Evolutionary conservation across 2,329 filamentous ascomycete species (phyloP).

Genomic region (Pseudohalonectria lignicola): DNA sequence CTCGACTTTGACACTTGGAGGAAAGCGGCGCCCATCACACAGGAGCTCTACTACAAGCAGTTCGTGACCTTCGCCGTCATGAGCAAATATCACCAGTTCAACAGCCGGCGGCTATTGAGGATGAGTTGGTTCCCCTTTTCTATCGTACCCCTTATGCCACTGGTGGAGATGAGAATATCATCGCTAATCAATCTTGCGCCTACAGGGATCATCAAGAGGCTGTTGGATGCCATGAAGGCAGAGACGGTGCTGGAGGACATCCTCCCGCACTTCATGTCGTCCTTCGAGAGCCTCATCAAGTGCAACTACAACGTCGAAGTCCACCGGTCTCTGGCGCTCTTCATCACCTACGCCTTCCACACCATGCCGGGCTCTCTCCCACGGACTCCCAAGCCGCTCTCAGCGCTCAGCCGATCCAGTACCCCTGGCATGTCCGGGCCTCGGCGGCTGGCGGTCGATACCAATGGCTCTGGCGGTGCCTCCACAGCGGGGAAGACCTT

Average conservation of each 20-base stretch:
- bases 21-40: conserved; percentile 61
- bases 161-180: too few relatives aligned
- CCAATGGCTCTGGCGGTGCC: conserved; percentile 12
- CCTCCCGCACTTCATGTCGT: conserved; percentile 63
- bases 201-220: conserved; percentile 74
- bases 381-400: conserved; percentile 37
- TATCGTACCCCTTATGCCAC: background rate
- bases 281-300: conserved; percentile 69
- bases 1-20: conserved; percentile 94
- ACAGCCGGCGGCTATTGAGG: conserved; percentile 70
- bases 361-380: conserved; percentile 33
- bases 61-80: conserved; percentile 80
- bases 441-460: conserved; percentile 25
- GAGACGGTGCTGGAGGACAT: conserved; percentile 65
- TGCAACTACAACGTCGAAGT: conserved; percentile 76
- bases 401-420: conserved; percentile 24
- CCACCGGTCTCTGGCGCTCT: conserved; percentile 76
- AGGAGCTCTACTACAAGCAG: conserved; percentile 86
- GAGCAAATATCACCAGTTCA: conserved; percentile 89
- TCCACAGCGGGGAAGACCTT: conserved; percentile 24
- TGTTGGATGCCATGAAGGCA: conserved; percentile 82
- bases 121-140: conserved; percentile 59
- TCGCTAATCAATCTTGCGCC: too few relatives aligned
- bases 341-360: conserved; percentile 87
- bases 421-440: conserved; percentile 21